Base-by-base conservation (phyloP, 2,329 filamentous ascomycete species). In the Sarocladium oryzae region DNA sequence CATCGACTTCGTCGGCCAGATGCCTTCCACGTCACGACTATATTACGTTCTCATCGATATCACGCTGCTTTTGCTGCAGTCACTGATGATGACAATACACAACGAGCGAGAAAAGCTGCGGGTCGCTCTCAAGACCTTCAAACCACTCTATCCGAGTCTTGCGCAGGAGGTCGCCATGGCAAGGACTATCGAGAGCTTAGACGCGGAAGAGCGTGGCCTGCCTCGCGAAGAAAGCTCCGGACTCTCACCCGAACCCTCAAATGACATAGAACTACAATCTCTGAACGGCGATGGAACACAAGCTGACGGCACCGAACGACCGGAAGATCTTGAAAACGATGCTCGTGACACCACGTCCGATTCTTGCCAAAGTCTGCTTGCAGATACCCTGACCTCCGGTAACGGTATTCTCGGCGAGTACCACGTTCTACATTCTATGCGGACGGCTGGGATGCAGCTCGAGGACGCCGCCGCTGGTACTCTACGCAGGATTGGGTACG, bases 1-100 rank as follows among this genome's bases (percentile, higher is more conserved):
- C 21, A 76, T 86, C 57, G 84, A 87, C 60, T 83, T 87, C 57
- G 73, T 87, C 57, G 84, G 84, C 13, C 83, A 87, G 63, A 77
- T 76, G 56, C 79, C 82, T 3, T 79, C 83, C 2, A 73, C 75
- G 2, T 82, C 79, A 21, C 74, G 74, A 55, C 58, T 79, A 15
- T 74, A 77, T 49, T 73, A 85, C 41, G 56, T 85, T 4, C 58
- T 78, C 2, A 64, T 81, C 38, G 84, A 87, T 61, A 21, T 78
- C 6, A 58, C 79, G 26, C 72, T 86, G 7, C 59, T 85, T 35
- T 66, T 63, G 1, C 58, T 85, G 13, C 84, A 87, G 62, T 80
- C 79, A 55, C 63, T 85, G 38, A 84, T 86, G 82, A 64, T 86
- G 52, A 72, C 81, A 2, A 75, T 85, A 10, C 80, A 82, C 58